Conservation (phyloP, 2,329 filamentous ascomycete genomes). For the Aspergillus novofumigatus region DNA sequence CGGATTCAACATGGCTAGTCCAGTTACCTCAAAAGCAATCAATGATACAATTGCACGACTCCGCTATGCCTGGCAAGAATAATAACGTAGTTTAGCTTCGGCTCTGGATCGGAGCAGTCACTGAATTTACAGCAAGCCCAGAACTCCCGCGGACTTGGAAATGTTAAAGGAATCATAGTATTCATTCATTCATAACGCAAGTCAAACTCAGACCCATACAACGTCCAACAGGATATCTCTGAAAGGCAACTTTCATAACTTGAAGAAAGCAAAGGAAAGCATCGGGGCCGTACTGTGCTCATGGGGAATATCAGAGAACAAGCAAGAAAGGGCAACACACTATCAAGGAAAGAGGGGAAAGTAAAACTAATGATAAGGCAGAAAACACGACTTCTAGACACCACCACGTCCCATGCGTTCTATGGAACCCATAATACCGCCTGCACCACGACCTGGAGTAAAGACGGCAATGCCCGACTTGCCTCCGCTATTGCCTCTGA, state of each 20-base stretch:
- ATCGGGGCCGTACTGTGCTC: neutral
- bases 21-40: no score
- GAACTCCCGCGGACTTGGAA: neutral
- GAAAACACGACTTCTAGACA: conserved; percentile 7
- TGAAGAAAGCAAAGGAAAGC: neutral
- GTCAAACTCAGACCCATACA: neutral
- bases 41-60: neutral
- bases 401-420: conserved; percentile 72
- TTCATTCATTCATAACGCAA: neutral
- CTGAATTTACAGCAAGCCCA: neutral
- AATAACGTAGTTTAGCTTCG: neutral
- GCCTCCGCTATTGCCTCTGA: conserved; percentile 34
- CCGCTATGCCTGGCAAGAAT: neutral
- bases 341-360: neutral
- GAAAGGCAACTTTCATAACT: neutral
- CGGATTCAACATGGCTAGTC: no score
- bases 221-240: neutral
- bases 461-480: conserved; percentile 35
- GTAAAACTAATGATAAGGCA: neutral
- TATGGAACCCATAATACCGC: conserved; percentile 75
- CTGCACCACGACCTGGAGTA: conserved; percentile 50
- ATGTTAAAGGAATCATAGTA: neutral
- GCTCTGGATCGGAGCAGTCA: neutral
- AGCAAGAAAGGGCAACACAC: neutral
- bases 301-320: neutral